These are phyloP conservation scores for Diplocarpon rosae DNA, from an alignment of 2,329 filamentous ascomycete species.

Conservation along the genomic window DNA sequence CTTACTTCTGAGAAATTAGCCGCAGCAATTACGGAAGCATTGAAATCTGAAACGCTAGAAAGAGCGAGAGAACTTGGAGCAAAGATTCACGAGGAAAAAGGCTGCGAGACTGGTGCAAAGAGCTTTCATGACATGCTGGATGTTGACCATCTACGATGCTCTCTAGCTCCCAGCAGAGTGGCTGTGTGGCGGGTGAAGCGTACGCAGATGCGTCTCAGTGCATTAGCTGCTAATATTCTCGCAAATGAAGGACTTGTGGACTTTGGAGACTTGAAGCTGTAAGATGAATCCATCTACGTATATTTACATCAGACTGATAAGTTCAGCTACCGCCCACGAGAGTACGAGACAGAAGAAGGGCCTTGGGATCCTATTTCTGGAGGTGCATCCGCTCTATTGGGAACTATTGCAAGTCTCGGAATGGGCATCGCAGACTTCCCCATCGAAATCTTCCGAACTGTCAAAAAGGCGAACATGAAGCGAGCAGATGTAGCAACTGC, in stretches of 20 bases:
- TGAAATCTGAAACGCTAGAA: constrained; percentile 47
- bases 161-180: constrained; percentile 52
- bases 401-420: constrained; percentile 69
- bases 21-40: constrained; percentile 48
- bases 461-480: constrained; percentile 14
- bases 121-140: constrained; percentile 64
- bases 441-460: constrained; percentile 40
- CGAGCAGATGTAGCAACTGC: constrained; percentile 8
- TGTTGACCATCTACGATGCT: constrained; percentile 56
- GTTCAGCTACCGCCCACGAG: constrained; percentile 39
- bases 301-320: background rate
- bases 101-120: constrained; percentile 50
- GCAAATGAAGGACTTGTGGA: constrained; percentile 53
- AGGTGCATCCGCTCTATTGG: constrained; percentile 65
- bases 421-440: constrained; percentile 73
- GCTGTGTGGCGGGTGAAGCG: constrained; percentile 68
- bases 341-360: constrained; percentile 69
- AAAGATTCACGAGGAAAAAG: constrained; percentile 55
- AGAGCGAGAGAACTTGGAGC: constrained; percentile 41
- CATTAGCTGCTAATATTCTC: constrained; percentile 60
- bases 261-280: constrained; percentile 65
- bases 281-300: constrained; percentile 25
- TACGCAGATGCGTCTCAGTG: constrained; percentile 56
- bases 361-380: constrained; percentile 72
- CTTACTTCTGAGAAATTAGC: constrained; percentile 57